These are phyloP conservation scores for Dissoconium aciculare DNA, from an alignment of 2,329 filamentous ascomycete genomes.

Conservation along the genomic window DNA sequence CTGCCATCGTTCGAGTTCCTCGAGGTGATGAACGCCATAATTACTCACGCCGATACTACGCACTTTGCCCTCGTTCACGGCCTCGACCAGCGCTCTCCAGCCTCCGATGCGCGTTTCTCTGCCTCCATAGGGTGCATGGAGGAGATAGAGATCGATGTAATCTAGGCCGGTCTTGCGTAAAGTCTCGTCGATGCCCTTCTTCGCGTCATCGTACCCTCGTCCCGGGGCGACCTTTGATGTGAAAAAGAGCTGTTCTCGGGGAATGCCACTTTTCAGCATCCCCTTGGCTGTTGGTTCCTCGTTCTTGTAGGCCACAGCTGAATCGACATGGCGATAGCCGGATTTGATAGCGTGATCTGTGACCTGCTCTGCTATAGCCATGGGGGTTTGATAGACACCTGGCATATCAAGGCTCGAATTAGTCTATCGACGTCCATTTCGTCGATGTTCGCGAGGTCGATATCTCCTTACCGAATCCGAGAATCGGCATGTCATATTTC, in stretches of 20 bases:
- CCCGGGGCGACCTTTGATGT: conserved; percentile 44
- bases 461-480: conserved; percentile 43
- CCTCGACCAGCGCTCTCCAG: conserved; percentile 41
- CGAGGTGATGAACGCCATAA: conserved; percentile 40
- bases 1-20: conserved; percentile 40
- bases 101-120: conserved; percentile 35
- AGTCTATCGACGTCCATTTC: background rate
- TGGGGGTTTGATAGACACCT: conserved; percentile 25
- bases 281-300: conserved; percentile 41
- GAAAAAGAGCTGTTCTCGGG: conserved; percentile 45
- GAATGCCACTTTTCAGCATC: conserved; percentile 37
- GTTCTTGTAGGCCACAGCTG: conserved; percentile 43
- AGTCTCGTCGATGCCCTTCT: conserved; percentile 48
- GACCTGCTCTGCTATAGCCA: conserved; percentile 42
- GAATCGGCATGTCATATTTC: conserved; percentile 44
- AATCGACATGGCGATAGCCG: conserved; percentile 48
- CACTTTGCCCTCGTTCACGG: conserved; percentile 37
- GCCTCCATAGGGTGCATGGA: conserved; percentile 41
- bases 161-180: conserved; percentile 42
- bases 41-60: conserved; percentile 40
- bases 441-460: background rate
- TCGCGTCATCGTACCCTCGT: conserved; percentile 47
- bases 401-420: background rate
- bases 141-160: conserved; percentile 33
- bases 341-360: conserved; percentile 40